These are phyloP conservation scores for Conticribra guillardii DNA, from an alignment of 108 stramenopile genomes.

Conservation along the genomic window DNA sequence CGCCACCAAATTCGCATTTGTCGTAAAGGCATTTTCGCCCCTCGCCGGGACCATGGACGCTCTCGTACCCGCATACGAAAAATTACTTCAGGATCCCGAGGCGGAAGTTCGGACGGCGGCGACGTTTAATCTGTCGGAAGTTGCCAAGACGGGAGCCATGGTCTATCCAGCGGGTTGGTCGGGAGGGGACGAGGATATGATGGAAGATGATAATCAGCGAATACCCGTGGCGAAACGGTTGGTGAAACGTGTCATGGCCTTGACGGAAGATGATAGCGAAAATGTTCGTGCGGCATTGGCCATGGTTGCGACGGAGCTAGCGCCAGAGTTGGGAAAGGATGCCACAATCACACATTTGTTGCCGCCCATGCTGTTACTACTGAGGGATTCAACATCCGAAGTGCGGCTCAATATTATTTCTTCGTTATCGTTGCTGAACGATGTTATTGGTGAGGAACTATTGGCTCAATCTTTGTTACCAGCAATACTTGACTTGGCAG, in stretches of 20 bases:
- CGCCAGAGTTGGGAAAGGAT: conserved; percentile 89
- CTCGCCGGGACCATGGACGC: conserved; percentile 70
- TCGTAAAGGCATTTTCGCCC: conserved; percentile 71
- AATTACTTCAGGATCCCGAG: conserved; percentile 90
- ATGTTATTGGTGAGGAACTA: conserved; percentile 94
- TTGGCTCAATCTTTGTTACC: conserved; percentile 94
- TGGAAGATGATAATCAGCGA: conserved; percentile 37
- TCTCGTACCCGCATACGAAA: conserved; percentile 86
- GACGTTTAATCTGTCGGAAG: conserved; percentile 80
- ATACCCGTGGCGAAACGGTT: conserved; percentile 75
- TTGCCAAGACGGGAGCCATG: conserved; percentile 64
- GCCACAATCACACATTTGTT: conserved; percentile 89
- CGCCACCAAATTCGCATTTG: conserved; percentile 85
- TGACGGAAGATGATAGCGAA: conserved; percentile 90
- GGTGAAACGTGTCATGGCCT: conserved; percentile 69
- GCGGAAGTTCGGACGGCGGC: conserved; percentile 96
- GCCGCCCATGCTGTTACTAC: conserved; percentile 93
- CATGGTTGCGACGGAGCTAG: conserved; percentile 92
- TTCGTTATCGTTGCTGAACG: conserved; percentile 88
- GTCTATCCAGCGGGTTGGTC: conserved; percentile 50
- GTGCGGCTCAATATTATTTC: conserved; percentile 97
- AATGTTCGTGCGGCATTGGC: conserved; percentile 92
- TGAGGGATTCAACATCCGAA: conserved; percentile 93
- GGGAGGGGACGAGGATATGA: conserved; percentile 42
- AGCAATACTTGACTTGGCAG: conserved; percentile 95